A percentile compares a stretch with the other conserved stretches of the same genome.
Conservation (phyloP, 2,329 filamentous ascomycete species). For the Fusarium duplospermum region DNA sequence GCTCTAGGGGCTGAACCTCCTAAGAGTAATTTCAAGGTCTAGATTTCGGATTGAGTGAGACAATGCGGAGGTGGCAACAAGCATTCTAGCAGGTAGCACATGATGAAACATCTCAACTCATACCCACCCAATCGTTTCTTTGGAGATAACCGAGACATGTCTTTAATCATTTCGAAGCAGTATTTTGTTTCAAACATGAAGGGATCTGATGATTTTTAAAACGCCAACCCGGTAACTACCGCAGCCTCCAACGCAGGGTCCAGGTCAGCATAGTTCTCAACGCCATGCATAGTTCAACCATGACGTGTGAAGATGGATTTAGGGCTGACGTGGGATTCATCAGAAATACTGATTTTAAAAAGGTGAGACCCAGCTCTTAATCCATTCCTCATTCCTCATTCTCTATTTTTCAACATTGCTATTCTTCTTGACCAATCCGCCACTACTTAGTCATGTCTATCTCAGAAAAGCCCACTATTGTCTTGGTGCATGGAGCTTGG, state of each 20-base stretch:
- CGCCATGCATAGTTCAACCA: neutral
- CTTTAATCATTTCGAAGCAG: neutral
- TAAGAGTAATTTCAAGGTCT: conserved; percentile 12
- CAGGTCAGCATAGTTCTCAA: neutral
- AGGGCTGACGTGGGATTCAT: neutral
- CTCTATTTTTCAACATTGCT: neutral
- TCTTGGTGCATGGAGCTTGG: conserved; percentile 23
- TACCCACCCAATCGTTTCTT: neutral
- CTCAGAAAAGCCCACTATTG: conserved; percentile 1
- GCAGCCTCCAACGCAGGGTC: neutral
- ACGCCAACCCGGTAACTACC: neutral
- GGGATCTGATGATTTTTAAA: neutral
- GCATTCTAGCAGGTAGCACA: neutral
- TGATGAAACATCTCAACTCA: neutral
- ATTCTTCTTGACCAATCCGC: neutral
- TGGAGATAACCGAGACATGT: neutral
- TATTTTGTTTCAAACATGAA: neutral
- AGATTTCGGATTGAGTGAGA: neutral
- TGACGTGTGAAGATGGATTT: neutral
- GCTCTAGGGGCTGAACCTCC: conserved; percentile 42
- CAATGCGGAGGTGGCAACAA: neutral
- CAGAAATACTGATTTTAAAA: neutral
- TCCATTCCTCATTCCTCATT: neutral
- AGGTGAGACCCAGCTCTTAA: neutral
- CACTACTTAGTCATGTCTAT: neutral